Base-by-base conservation (phyloP, 306 rosid species). In the Rosa chinensis region DNA sequence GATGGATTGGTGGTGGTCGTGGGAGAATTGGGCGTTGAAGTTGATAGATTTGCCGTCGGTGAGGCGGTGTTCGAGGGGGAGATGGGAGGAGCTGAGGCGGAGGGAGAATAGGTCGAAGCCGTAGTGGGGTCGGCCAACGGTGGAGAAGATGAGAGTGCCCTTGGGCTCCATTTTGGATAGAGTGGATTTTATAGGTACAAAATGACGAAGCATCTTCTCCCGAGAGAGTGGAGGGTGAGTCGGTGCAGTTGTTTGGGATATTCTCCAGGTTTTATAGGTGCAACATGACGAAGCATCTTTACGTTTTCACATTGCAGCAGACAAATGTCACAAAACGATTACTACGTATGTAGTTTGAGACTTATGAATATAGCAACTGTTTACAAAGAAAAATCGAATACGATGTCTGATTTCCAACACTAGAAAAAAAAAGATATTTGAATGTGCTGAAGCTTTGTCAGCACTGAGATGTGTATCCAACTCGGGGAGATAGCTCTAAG, bases 31-130 rank as follows among this genome's bases (percentile, higher is more conserved):
- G 28, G 91, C 93, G 5, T 94, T 94, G 89, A 88, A 88, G 73
- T 94, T 94, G 70, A 94, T 18, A 42, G 98, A 94, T 50, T 66
- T 20, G n/a, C 90, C 91, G 35, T 94, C 98, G 21, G 97, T 82
- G 87, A 90, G 89, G 53, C 84, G 86, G 73, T 25, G 82, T 17
- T 92, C 98, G 6, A 40, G 4, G 77, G 48, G 50, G 49, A 44
- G 59, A 8, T 43, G 48, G 5, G 70, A 58, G 58, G 70, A 16
- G 69, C 42, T 35, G 75, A 92, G 88, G 42, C 76, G 6, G 40
- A 89, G 35, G 56, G 86, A 70, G 84, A 94, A 94, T 10, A 90
- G 62, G 14, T 94, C 97, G 84, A 94, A 94, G 77, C 97, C 97
- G 76, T 91, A 94, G 44, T 89, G 77, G 56, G 79, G 0, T 40